These are phyloP conservation scores for Solanum raphanifolium DNA, from an alignment of 257 asterid genomes.

Conservation along the genomic window DNA sequence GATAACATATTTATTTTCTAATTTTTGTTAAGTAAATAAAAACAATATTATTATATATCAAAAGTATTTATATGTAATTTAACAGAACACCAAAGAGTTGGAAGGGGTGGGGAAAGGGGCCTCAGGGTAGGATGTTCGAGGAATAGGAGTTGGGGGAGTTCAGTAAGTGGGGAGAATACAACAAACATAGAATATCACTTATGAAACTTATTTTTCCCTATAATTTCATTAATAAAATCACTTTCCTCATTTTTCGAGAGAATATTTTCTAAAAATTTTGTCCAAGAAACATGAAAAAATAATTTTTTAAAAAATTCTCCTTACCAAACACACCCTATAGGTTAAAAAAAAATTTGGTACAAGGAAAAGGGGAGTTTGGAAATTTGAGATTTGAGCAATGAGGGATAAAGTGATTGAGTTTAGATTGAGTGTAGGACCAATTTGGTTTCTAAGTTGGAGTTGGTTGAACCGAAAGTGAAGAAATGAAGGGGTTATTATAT, in stretches of 20 bases:
- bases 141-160: not conserved
- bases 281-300: too few species aligned
- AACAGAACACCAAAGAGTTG: rapidly evolving
- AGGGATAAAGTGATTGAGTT: too few species aligned
- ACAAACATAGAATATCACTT: not conserved
- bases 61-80: too few species aligned
- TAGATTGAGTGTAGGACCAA: not conserved
- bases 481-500: not conserved
- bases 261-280: too few species aligned
- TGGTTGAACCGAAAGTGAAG: conserved; percentile 1
- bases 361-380: not conserved
- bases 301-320: too few species aligned
- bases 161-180: not conserved
- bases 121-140: not conserved
- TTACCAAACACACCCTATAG: too few species aligned
- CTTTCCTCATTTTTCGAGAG: not conserved
- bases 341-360: too few species aligned
- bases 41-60: too few species aligned
- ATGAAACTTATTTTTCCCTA: not conserved
- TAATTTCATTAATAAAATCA: too few species aligned
- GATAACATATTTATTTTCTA: too few species aligned
- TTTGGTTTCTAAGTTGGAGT: not conserved
- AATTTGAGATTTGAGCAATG: too few species aligned
- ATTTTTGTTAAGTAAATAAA: too few species aligned
- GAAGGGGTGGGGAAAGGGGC: not conserved